Evolutionary conservation across 495 filamentous ascomycete species (phyloP).

Genomic region (Penicillium odoratum): DNA sequence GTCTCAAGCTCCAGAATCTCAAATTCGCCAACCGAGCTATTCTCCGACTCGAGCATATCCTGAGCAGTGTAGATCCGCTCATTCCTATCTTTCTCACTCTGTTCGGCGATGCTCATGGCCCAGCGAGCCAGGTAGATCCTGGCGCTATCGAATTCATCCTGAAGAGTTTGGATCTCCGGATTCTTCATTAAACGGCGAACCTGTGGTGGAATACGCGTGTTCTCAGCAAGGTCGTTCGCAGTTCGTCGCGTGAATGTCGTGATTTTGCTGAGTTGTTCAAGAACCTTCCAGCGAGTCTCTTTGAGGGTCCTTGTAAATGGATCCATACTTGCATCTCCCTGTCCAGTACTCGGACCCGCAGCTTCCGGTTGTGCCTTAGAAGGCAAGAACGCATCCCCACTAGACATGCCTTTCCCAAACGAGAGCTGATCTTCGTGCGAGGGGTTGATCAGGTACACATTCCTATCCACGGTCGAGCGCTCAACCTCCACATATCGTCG

Average conservation of each 20-base stretch:
- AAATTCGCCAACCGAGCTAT: conserved; percentile 92
- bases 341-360: conserved; percentile 33
- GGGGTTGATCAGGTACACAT: conserved; percentile 88
- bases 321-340: conserved; percentile 82
- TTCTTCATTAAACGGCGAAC: conserved; percentile 82
- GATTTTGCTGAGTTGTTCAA: conserved; percentile 94
- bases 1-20: conserved; percentile 86
- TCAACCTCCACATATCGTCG: conserved; percentile 80
- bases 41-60: conserved; percentile 90
- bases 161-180: conserved; percentile 90
- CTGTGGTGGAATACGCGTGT: conserved; percentile 83
- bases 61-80: conserved; percentile 89
- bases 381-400: conserved; percentile 32
- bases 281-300: conserved; percentile 91
- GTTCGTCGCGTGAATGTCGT: conserved; percentile 92
- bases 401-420: conserved; percentile 60
- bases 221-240: conserved; percentile 87
- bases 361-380: conserved; percentile 34
- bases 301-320: conserved; percentile 93
- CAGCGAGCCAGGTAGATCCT: conserved; percentile 90
- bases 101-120: conserved; percentile 98
- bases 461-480: conserved; percentile 78
- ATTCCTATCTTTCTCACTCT: conserved; percentile 81
- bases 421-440: conserved; percentile 76
- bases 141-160: conserved; percentile 96